Base-by-base conservation (phyloP, 176 grass and related monocot genomes). In the Miscanthus lutarioriparius region DNA sequence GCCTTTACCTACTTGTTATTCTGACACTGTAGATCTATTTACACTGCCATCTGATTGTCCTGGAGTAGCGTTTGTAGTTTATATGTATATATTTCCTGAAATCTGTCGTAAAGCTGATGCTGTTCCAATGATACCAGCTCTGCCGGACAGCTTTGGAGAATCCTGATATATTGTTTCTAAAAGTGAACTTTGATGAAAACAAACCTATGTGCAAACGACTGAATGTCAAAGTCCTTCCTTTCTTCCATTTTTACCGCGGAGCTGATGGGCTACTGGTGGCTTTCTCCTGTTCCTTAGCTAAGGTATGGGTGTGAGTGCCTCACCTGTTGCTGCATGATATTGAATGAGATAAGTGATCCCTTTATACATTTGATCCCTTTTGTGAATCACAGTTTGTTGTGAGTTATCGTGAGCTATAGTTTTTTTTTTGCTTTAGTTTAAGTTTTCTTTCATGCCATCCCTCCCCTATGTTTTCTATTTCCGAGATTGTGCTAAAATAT, bases 141-240 rank as follows among this genome's bases (percentile, higher is more conserved):
- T 99, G 96, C 82, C 90, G 81, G 75, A 88, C 88, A 78, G 89
- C 91, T 67, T 41, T 85, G 84, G 96, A 96, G 47, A 84, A 96
- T 68, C 89, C 91, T 65, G 86, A 94, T 64, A 86, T 94, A 16
- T 83, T 94, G 87, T 84, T 99, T 74, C 23, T 99, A 36, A 99
- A 99, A 81, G 89, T 99, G 62, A 99, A 99, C 77, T 99, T 99
- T 76, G 96, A 99, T 64, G 93, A 99, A 94, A 99, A 99, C 82
- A 99, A 99, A 86, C 96, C 93, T 32, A 99, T 99, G 96, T 99
- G 96, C 75, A 99, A 95, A 91, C 89, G 96, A 73, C 74, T 99
- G 75, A 99, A 99, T 84, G 96, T 99, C 20, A 99, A 91, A 82
- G 93, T 95, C 35, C 96, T 99, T 89, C 96, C 96, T 61, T 95